Base-by-base conservation (phyloP, 228 moss, liverwort and hornwort species). In the Sphagnum fallax region DNA sequence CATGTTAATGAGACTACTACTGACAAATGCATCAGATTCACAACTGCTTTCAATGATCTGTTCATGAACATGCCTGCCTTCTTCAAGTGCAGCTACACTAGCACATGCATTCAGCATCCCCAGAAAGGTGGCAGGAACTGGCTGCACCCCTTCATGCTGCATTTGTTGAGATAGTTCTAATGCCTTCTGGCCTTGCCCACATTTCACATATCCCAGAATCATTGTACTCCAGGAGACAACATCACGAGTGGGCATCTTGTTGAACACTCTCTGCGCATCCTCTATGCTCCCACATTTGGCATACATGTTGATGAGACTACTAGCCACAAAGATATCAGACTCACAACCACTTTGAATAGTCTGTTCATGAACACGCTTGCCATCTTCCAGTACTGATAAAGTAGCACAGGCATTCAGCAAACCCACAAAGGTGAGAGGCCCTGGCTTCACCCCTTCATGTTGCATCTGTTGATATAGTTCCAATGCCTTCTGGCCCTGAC, bases 1-100 rank as follows among this genome's bases (percentile, higher is more conserved):
- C 68, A 66, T 70, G 52, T 51, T 76, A 75, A 86, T 78, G 15
- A 86, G 80, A 51, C 76, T 67, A 68, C 75, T 86, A 48, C 80
- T 82, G 16, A 83, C 80, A 47, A 77, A 75, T 8, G 65, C 69
- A 50, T 86, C 83, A 4, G 76, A 60, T 57, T 82, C 76, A 58
- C 79, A 77, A 18, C 72, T 71, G 48, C 58, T 74, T 55, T 55
- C 12, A 1, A 55, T 55, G 55, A 55, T 55, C 8, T 55, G 9
- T 8, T 8, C 55, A 55, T 55, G 55, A 12, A 55, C 55, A 8
- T 55, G 9, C 55, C 12, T 55, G 55, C 55, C 55, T 12, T 55
- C 12, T 55, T 55, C 55, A 55, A 55, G 55, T 8, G 8, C 55
- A 8, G 9, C 55, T 55, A 55, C 9, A 12, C 55, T 55, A 12